These are phyloP conservation scores for Cercospora nicotianae DNA, from an alignment of 2,329 filamentous ascomycete genomes.

Conservation along the genomic window DNA sequence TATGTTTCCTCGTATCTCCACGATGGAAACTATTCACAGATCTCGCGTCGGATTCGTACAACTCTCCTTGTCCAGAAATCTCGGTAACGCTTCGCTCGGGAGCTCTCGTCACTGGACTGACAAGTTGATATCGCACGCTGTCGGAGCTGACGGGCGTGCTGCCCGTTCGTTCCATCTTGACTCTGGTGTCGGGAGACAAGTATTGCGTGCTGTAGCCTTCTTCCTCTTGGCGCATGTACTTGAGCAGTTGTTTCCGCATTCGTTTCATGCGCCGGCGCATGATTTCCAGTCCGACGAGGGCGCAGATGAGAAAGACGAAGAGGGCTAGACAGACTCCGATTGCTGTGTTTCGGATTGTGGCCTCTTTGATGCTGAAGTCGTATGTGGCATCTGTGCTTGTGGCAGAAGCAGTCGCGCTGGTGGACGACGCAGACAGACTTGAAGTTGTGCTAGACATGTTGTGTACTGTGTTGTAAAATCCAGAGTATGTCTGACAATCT, in stretches of 20 bases:
- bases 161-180: neutral
- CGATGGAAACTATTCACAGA: slow-evolving; percentile 12
- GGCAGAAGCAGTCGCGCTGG: slow-evolving; percentile 1
- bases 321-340: slow-evolving; percentile 20
- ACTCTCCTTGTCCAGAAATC: slow-evolving; percentile 2
- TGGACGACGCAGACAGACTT: slow-evolving; percentile 6
- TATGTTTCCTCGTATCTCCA: slow-evolving; percentile 1
- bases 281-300: slow-evolving; percentile 17
- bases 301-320: slow-evolving; percentile 19
- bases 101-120: neutral
- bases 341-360: slow-evolving; percentile 18
- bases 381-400: slow-evolving; percentile 17
- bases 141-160: neutral
- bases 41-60: slow-evolving; percentile 12
- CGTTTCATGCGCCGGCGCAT: slow-evolving; percentile 18
- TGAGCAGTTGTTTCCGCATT: slow-evolving; percentile 10
- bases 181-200: neutral
- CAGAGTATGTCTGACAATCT: neutral
- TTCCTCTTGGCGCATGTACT: slow-evolving; percentile 10
- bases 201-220: slow-evolving; percentile 2
- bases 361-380: slow-evolving; percentile 20
- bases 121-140: neutral
- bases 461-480: neutral
- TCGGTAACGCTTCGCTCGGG: slow-evolving; percentile 1
- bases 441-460: neutral